Base-by-base conservation (phyloP, 176 grass and related monocot genomes). In the Poa annua region DNA sequence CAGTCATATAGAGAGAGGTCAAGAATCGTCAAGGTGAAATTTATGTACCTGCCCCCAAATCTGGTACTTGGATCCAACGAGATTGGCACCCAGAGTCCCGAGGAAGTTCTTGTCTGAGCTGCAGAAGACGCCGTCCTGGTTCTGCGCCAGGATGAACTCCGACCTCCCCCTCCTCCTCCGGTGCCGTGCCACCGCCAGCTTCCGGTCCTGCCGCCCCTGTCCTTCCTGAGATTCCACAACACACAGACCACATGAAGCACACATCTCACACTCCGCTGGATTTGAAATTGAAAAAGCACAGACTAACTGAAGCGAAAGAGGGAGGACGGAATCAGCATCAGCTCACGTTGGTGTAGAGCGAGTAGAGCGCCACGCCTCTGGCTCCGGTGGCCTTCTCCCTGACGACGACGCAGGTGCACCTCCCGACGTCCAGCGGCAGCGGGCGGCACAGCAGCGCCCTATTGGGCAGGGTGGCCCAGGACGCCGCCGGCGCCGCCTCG, bases 401-500 rank as follows among this genome's bases (percentile, higher is more conserved):
- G 76, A 60, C 90, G 75, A 98, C 88, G 79, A 98, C 78, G 89
- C 96, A 93, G 83, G 96, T 98, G 78, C 96, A 95, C 42, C 90
- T 84, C 26, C 92, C 96, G 11, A 98, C 92, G 80, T 98, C 96
- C 54, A 93, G 51, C 50, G 89, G 92, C 80, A 98, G 90, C 17
- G 96, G 92, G 68, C 91, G 65, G 76, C 80, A 98, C 73, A 98
- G 74, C 83, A 98, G 89, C 42, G 90, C 92, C 89, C 96, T 93
- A 74, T 98, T 98, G 59, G 92, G 89, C 50, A 98, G 96, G 19
- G 91, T 95, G 50, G 96, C 86, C 92, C 96, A 95, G 2, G 96
- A 98, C 12, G 96, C 91, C 13, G 92, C 96, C 20, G 92, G 92
- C 25, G 92, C 92, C 15, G 96, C 89, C 72, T 95, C 92, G 38